These are phyloP conservation scores for Colletotrichum truncatum DNA, from an alignment of 2,329 filamentous ascomycete species.

Conservation along the genomic window DNA sequence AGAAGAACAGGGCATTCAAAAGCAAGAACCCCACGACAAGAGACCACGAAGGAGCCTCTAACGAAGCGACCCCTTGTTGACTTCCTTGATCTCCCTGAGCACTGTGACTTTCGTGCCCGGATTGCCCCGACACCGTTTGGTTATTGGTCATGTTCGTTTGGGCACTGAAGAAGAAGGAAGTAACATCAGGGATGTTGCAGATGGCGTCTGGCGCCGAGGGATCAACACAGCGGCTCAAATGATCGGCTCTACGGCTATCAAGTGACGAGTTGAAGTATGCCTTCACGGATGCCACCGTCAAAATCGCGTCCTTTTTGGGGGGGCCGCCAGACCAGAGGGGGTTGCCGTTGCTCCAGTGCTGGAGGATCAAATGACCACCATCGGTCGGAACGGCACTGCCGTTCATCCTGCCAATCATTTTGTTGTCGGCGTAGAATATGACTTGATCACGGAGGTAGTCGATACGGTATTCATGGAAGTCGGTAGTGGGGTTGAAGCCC, in stretches of 20 bases:
- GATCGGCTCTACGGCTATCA: conserved; percentile 47
- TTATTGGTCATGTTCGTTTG: conserved; percentile 56
- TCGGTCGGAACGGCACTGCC: conserved; percentile 65
- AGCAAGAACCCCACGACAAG: not conserved
- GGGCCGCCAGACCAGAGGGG: conserved; percentile 76
- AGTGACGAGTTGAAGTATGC: conserved; percentile 81
- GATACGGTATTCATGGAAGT: conserved; percentile 82
- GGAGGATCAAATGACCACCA: conserved; percentile 74
- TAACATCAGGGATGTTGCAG: conserved; percentile 60
- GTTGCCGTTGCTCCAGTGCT: conserved; percentile 84
- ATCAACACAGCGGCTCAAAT: conserved; percentile 48
- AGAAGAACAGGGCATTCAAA: conserved; percentile 12
- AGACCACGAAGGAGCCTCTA: conserved; percentile 1
- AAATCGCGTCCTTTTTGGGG: conserved; percentile 67
- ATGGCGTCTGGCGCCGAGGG: conserved; percentile 46
- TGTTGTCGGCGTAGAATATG: conserved; percentile 74
- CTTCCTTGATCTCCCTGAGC: not conserved
- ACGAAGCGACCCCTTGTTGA: not conserved
- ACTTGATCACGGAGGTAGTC: conserved; percentile 74
- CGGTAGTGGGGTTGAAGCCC: conserved; percentile 71
- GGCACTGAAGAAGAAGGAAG: conserved; percentile 59
- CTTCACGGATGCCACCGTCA: conserved; percentile 76
- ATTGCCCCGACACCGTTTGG: conserved; percentile 49
- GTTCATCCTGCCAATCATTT: conserved; percentile 63
- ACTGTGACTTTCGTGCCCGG: not conserved